Base-by-base conservation (phyloP, 1,284 basidiomycete species). In the Termitomyces sp. region DNA sequence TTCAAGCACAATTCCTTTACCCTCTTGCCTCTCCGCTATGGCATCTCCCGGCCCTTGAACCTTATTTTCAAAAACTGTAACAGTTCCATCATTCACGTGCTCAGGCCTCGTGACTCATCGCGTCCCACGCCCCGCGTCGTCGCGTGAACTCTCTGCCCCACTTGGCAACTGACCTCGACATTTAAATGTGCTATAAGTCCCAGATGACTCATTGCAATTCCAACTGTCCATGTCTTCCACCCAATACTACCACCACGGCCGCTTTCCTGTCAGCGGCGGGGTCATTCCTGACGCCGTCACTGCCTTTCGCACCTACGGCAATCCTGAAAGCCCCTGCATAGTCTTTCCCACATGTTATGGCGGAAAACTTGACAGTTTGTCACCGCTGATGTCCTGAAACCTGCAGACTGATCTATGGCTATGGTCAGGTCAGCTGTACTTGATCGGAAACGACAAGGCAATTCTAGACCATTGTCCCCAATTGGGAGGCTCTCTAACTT, bases 1-100 rank as follows among this genome's bases (percentile, higher is more conserved):
- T 81, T 99, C 97, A 60, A 99, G 88, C 60, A 99, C 97, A 71
- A 99, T 99, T 65, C 97, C 97, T 83, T 99, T 99, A 66, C 18
- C 14, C 3, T 8, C 40, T 42, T 40, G 52, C 19, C 14, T 44
- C 50, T 49, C 39, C 50, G 30, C 60, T 45, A 9, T 49, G 52
- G 57, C 57, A 59, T 61, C 55, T 57, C 60, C 60, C 60, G 63
- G 54, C 55, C 50, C 50, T 57, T 55, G 59, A 74, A 74, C 71
- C 68, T 72, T 72, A 71, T 64, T 68, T 66, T 44, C 40, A 63
- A 66, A 63, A 72, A 74, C 71, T 72, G 63, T 66, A 60, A 69
- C 59, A 68, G 60, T 64, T 59, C 43, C 52, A 53, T 54, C 52
- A 51, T 2, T 44, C 50, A 53, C 50, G 41, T 55, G 53, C 1